Evolutionary conservation across 129 eudicot genomes (phyloP).

Genomic region (Flaveria brownii): DNA sequence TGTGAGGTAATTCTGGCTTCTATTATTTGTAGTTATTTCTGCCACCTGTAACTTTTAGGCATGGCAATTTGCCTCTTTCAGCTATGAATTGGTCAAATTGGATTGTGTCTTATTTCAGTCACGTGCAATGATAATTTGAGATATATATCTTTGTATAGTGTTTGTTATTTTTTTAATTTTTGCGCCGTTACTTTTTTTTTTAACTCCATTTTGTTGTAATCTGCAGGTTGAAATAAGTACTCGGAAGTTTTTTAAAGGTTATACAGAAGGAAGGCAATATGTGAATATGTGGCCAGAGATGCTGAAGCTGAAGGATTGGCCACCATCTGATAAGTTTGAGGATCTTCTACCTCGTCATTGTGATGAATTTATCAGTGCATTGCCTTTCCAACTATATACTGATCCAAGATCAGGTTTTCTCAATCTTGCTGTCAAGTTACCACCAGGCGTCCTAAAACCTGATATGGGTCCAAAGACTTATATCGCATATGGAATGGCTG

Average conservation of each 20-base stretch:
- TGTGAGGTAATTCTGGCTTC: slow-evolving; percentile 71
- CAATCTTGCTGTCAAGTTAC: slow-evolving; percentile 82
- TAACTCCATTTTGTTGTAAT: background rate
- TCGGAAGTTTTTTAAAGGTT: slow-evolving; percentile 68
- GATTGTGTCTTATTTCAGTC: background rate
- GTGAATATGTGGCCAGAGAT: slow-evolving; percentile 89
- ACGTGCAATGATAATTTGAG: background rate
- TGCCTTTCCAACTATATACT: slow-evolving; percentile 81
- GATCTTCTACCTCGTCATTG: slow-evolving; percentile 88
- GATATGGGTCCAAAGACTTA: slow-evolving; percentile 97
- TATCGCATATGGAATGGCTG: slow-evolving; percentile 74
- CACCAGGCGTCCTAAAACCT: slow-evolving; percentile 66
- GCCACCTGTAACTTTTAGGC: background rate
- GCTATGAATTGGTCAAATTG: background rate
- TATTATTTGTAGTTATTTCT: background rate
- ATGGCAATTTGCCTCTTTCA: background rate
- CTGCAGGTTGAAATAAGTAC: slow-evolving; percentile 82
- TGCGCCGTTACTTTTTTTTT: background rate
- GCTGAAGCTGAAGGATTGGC: slow-evolving; percentile 97
- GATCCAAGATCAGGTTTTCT: slow-evolving; percentile 79
- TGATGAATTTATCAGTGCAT: slow-evolving; percentile 75
- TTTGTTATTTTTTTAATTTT: background rate
- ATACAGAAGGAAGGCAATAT: slow-evolving; percentile 67
- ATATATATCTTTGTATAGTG: background rate
- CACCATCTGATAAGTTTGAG: slow-evolving; percentile 90